Evolutionary conservation across 2,329 filamentous ascomycete genomes (phyloP).

Genomic region (Plectosphaerella plurivora): DNA sequence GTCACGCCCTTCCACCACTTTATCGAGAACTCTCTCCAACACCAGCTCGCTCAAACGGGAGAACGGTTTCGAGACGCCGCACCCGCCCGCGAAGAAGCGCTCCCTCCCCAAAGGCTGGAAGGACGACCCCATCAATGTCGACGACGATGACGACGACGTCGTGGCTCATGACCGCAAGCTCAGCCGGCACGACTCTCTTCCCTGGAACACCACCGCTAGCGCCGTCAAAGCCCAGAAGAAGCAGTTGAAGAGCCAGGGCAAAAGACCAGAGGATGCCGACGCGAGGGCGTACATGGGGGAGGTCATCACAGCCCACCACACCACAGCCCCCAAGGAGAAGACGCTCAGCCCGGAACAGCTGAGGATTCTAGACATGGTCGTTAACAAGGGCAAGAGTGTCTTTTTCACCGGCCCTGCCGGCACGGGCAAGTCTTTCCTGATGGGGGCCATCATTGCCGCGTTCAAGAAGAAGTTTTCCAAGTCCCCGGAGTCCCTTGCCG

Average conservation of each 20-base stretch:
- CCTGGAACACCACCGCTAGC: conserved; percentile 72
- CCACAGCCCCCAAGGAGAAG: conserved; percentile 40
- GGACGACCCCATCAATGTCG: conserved; percentile 15
- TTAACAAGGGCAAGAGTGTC: conserved; percentile 76
- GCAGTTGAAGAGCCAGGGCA: conserved; percentile 61
- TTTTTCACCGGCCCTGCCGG: conserved; percentile 97
- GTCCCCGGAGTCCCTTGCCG: conserved; percentile 80
- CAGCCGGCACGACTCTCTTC: conserved; percentile 22
- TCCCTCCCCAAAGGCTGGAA: conserved; percentile 53
- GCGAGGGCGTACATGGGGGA: conserved; percentile 39
- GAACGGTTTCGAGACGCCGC: conserved; percentile 20
- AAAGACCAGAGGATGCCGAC: conserved; percentile 37
- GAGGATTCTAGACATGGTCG: conserved; percentile 77
- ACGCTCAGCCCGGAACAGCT: conserved; percentile 83
- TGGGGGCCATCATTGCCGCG: conserved; percentile 83
- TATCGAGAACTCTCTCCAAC: conserved; percentile 11
- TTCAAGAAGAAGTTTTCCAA: conserved; percentile 70
- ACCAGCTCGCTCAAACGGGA: conserved; percentile 36
- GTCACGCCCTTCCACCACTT: conserved; percentile 8
- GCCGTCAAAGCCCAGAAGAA: conserved; percentile 75
- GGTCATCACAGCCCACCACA: conserved; percentile 28
- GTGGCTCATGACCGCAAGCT: not conserved
- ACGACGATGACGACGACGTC: conserved; percentile 26
- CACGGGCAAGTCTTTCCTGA: conserved; percentile 94
- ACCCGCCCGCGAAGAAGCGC: conserved; percentile 53